These are phyloP conservation scores for Phytophthora macrochlamydospora DNA, from an alignment of 352 stramenopile species.

Conservation along the genomic window DNA sequence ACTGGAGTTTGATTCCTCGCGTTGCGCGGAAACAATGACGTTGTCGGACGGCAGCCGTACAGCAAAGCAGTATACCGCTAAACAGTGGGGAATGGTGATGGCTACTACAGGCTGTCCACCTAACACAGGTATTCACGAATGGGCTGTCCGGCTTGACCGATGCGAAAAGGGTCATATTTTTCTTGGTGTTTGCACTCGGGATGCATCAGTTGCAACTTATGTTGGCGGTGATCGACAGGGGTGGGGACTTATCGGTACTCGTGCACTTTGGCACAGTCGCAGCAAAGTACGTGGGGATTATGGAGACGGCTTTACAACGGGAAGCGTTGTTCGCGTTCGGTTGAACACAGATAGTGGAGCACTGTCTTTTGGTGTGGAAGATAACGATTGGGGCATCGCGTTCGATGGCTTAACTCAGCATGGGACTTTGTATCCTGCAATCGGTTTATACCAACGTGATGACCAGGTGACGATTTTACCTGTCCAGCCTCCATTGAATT, in stretches of 20 bases:
- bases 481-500: constrained; percentile 52
- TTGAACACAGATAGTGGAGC: constrained; percentile 89
- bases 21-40: constrained; percentile 90
- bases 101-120: constrained; percentile 81
- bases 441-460: constrained; percentile 89
- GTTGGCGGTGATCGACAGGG: constrained; percentile 89
- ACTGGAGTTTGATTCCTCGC: constrained; percentile 87
- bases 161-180: constrained; percentile 93
- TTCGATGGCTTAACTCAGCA: constrained; percentile 90
- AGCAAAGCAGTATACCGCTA: constrained; percentile 89
- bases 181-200: constrained; percentile 84
- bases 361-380: constrained; percentile 86
- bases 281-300: constrained; percentile 91
- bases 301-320: constrained; percentile 87
- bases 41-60: constrained; percentile 83
- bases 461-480: constrained; percentile 89
- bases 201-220: constrained; percentile 88
- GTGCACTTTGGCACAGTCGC: constrained; percentile 88
- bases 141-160: constrained; percentile 85
- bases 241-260: constrained; percentile 89
- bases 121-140: constrained; percentile 88
- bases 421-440: constrained; percentile 86
- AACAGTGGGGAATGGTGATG: constrained; percentile 92
- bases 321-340: constrained; percentile 79
- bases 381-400: constrained; percentile 89